Evolutionary conservation across 371 early-diverging fungal species (phyloP).

Genomic region (Syncephalastrum monosporum): DNA sequence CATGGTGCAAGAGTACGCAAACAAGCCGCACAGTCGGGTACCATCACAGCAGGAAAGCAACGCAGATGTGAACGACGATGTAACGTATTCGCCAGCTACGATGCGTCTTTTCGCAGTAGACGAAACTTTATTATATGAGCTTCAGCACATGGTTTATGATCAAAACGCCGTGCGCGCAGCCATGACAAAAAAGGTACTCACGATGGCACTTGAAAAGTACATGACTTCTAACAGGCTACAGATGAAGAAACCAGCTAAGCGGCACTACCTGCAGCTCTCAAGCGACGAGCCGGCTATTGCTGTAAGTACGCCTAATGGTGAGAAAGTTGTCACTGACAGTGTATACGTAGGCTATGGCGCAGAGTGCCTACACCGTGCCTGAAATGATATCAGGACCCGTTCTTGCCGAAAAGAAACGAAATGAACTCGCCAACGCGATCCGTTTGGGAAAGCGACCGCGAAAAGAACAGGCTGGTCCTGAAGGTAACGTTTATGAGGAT

Average conservation of each 20-base stretch:
- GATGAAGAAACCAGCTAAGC: neutral
- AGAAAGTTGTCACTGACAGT: too few species aligned
- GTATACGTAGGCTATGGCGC: slow-evolving; percentile 19
- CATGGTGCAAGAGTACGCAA: slow-evolving; percentile 11
- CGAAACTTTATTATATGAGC: slow-evolving; percentile 15
- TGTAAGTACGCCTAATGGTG: too few species aligned
- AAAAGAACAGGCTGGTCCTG: slow-evolving; percentile 31
- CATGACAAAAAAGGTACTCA: slow-evolving; percentile 26
- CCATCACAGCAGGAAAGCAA: neutral
- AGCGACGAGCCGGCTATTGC: too few species aligned
- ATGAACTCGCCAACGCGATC: slow-evolving; percentile 38
- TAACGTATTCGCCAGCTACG: slow-evolving; percentile 26
- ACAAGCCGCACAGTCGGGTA: neutral
- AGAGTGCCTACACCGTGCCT: slow-evolving; percentile 29
- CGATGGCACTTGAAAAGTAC: too few species aligned
- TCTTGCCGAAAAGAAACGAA: slow-evolving; percentile 46
- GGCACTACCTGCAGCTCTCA: too few species aligned
- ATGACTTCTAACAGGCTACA: neutral
- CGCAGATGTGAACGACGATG: slow-evolving; percentile 1
- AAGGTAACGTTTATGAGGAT: neutral
- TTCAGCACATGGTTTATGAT: slow-evolving; percentile 13
- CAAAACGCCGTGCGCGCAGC: slow-evolving; percentile 19
- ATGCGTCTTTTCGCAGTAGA: slow-evolving; percentile 17
- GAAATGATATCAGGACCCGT: slow-evolving; percentile 40
- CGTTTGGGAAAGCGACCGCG: slow-evolving; percentile 36